These are phyloP conservation scores for Pichia norvegensis DNA, from an alignment of 1,139 yeast genomes.

Conservation along the genomic window DNA sequence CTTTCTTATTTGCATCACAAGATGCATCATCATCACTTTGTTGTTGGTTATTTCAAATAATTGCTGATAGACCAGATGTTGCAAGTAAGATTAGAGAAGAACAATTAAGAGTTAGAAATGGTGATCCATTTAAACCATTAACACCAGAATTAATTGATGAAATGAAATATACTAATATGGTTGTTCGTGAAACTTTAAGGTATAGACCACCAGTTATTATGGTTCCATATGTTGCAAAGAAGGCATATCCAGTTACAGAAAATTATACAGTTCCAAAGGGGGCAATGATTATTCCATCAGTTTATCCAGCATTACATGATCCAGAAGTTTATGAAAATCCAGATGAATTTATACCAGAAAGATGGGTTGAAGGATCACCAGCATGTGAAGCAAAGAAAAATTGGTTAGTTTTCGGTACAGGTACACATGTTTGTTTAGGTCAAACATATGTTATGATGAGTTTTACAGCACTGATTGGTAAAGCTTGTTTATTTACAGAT, in stretches of 20 bases:
- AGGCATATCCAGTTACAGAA: conserved; percentile 73
- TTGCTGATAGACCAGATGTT: conserved; percentile 92
- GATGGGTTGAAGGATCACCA: conserved; percentile 72
- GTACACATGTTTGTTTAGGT: conserved; percentile 94
- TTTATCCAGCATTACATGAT: conserved; percentile 93
- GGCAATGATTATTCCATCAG: conserved; percentile 90
- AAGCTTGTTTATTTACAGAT: conserved; percentile 72
- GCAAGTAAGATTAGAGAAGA: conserved; percentile 80
- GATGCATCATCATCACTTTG: conserved; percentile 98
- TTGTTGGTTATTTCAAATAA: conserved; percentile 95
- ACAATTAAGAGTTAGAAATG: conserved; percentile 74
- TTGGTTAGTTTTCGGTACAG: conserved; percentile 96
- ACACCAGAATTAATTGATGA: conserved; percentile 66
- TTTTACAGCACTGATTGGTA: conserved; percentile 85
- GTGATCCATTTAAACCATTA: conserved; percentile 58
- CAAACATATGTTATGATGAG: conserved; percentile 88
- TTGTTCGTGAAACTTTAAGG: conserved; percentile 85
- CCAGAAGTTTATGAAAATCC: conserved; percentile 95
- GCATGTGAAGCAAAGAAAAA: conserved; percentile 66
- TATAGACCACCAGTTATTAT: conserved; percentile 95
- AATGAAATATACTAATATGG: conserved; percentile 84
- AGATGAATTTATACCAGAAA: conserved; percentile 87
- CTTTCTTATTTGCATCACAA: conserved; percentile 94
- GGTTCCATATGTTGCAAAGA: conserved; percentile 94
- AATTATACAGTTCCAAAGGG: conserved; percentile 93